Evolutionary conservation across 768 basidiomycete genomes (phyloP).

Genomic region (Suillus occidentalis): DNA sequence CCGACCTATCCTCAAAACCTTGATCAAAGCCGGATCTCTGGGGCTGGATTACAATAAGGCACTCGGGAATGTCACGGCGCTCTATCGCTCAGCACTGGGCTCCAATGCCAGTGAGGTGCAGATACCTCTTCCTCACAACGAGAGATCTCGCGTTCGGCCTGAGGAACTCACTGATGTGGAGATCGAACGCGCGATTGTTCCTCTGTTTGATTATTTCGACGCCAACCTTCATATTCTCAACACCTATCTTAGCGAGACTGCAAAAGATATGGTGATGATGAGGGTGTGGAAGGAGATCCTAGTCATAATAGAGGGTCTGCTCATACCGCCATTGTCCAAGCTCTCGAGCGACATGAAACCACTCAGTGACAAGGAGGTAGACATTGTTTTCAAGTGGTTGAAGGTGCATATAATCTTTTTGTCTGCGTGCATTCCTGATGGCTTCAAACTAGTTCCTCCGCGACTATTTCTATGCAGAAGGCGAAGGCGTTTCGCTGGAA

Average conservation of each 20-base stretch:
- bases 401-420: slow-evolving; percentile 56
- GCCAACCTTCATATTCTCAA: slow-evolving; percentile 90
- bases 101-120: slow-evolving; percentile 67
- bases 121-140: slow-evolving; percentile 69
- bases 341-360: slow-evolving; percentile 87
- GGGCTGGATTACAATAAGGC: slow-evolving; percentile 88
- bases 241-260: slow-evolving; percentile 77
- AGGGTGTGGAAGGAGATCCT: slow-evolving; percentile 97
- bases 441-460: slow-evolving; percentile 68
- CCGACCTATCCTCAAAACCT: slow-evolving; percentile 67
- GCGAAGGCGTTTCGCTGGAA: slow-evolving; percentile 87
- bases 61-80: slow-evolving; percentile 74
- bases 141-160: slow-evolving; percentile 76
- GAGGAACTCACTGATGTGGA: slow-evolving; percentile 90
- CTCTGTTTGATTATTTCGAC: slow-evolving; percentile 96
- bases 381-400: slow-evolving; percentile 98
- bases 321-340: slow-evolving; percentile 90
- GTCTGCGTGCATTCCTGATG: background rate
- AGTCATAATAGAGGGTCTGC: slow-evolving; percentile 77
- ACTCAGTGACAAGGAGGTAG: slow-evolving; percentile 92
- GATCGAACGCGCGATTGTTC: slow-evolving; percentile 88
- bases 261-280: slow-evolving; percentile 90
- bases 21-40: slow-evolving; percentile 60
- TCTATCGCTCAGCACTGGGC: slow-evolving; percentile 79
- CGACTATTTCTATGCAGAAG: slow-evolving; percentile 93